Percentiles rank a stretch among this genome's conserved stretches.
phyloP scores from a whole-genome alignment of 2,329 filamentous ascomycete genomes.

The Stemphylium beticola region DNA sequence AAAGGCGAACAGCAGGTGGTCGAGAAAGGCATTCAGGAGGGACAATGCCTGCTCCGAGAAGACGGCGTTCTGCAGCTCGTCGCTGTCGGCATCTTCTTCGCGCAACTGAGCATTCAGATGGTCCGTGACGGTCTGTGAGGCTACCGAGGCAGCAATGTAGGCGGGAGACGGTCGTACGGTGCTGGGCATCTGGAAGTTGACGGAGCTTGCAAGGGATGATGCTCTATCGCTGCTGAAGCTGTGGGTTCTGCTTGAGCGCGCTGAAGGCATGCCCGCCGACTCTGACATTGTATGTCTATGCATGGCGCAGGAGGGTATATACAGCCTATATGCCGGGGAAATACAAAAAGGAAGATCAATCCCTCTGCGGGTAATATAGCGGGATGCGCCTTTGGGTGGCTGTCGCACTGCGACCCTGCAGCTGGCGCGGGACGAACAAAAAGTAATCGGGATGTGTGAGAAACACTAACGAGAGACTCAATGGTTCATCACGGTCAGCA shows the following conservation, averaged over 20 bases:
- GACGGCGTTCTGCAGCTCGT: conserved; percentile 69
- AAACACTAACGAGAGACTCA: conserved; percentile 18
- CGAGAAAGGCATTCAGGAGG: conserved; percentile 89
- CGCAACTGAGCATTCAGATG: conserved; percentile 79
- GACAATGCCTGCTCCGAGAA: conserved; percentile 76
- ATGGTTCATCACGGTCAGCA: conserved; percentile 4
- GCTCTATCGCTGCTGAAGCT: conserved; percentile 73
- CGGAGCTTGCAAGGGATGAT: conserved; percentile 63
- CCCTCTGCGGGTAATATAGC: neutral
- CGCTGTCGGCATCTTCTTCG: conserved; percentile 68
- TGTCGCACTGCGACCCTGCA: conserved; percentile 24
- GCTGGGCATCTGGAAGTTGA: conserved; percentile 66
- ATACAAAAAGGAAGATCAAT: conserved; percentile 5
- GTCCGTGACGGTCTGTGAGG: conserved; percentile 89
- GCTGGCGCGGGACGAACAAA: conserved; percentile 19
- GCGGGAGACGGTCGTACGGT: conserved; percentile 77
- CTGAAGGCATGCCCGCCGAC: conserved; percentile 40
- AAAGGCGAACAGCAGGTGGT: conserved; percentile 90
- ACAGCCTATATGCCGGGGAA: conserved; percentile 1
- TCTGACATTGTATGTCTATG: conserved; percentile 46
- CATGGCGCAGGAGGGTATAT: conserved; percentile 28
- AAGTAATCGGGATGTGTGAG: conserved; percentile 7
- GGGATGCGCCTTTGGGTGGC: conserved; percentile 6
- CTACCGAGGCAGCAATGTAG: conserved; percentile 87
- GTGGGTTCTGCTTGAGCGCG: conserved; percentile 46